A percentile compares a stretch with the other conserved stretches of the same genome.
phyloP scores from a whole-genome alignment of 305 asterid species.

The Plantago coronopus region DNA sequence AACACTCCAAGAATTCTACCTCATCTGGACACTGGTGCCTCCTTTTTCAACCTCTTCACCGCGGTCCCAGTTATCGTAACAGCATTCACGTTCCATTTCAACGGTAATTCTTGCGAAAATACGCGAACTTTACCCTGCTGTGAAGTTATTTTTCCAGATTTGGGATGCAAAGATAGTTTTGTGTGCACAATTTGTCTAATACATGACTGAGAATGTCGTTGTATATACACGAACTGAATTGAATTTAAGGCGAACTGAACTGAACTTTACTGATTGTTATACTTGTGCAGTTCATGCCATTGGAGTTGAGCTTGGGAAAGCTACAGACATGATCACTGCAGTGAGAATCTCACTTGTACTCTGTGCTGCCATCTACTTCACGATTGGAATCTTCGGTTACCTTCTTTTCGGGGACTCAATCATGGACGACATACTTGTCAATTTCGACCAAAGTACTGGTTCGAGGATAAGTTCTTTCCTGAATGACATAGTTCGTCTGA shows the following conservation, averaged over 20 bases:
- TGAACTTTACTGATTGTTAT: no score
- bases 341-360: slow-evolving; percentile 68
- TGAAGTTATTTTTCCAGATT: no score
- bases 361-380: slow-evolving; percentile 57
- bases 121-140: background rate
- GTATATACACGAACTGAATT: no score
- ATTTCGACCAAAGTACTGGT: slow-evolving; percentile 56
- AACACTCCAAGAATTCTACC: slow-evolving; percentile 60
- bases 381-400: slow-evolving; percentile 84
- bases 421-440: slow-evolving; percentile 83
- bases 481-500: slow-evolving; percentile 59
- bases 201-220: no score
- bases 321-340: slow-evolving; percentile 60
- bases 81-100: slow-evolving; percentile 85
- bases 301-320: slow-evolving; percentile 74
- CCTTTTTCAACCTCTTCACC: slow-evolving; percentile 87
- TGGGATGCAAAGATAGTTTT: no score
- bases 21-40: slow-evolving; percentile 40
- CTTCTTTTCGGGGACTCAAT: slow-evolving; percentile 90
- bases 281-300: slow-evolving; percentile 72
- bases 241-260: no score
- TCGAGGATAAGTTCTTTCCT: slow-evolving; percentile 42
- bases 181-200: no score
- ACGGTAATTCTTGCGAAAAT: slow-evolving; percentile 39
- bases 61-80: slow-evolving; percentile 89